These are phyloP conservation scores for Euphorbia tirucalli DNA, from an alignment of 345 rosid species.

Conservation along the genomic window DNA sequence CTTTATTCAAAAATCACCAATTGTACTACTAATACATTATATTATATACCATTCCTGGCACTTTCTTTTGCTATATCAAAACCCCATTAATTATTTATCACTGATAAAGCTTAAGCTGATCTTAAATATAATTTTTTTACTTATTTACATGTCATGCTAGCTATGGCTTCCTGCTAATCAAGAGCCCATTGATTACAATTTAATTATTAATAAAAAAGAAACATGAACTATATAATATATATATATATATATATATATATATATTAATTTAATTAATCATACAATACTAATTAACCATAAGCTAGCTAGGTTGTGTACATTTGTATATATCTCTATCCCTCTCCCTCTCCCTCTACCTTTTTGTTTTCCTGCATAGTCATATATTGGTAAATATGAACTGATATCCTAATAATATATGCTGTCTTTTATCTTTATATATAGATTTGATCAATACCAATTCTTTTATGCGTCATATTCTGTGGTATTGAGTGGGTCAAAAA, in stretches of 20 bases:
- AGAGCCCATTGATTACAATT: background rate
- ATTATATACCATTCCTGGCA: conserved; percentile 25
- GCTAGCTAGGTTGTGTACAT: conserved; percentile 1
- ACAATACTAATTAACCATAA: background rate
- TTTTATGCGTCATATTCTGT: conserved; percentile 14
- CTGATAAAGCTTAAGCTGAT: background rate
- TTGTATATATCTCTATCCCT: background rate
- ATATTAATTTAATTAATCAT: background rate
- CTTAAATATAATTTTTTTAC: background rate
- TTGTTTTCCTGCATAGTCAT: background rate
- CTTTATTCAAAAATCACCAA: background rate
- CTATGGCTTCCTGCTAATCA: conserved; percentile 7
- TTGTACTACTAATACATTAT: background rate
- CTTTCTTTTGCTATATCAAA: conserved; percentile 24
- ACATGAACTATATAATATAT: too few relatives aligned
- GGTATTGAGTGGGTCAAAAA: conserved; percentile 38
- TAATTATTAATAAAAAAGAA: too few relatives aligned
- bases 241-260: too few relatives aligned
- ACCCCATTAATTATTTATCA: conserved; percentile 11
- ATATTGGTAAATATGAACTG: background rate
- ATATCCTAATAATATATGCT: conserved; percentile 1
- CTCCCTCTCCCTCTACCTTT: background rate
- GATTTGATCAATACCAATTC: background rate
- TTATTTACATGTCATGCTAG: background rate
- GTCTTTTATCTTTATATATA: background rate